A percentile compares a stretch with the other conserved stretches of the same genome.
These are phyloP conservation scores for Thalia dealbata DNA, from an alignment of 176 grass and related monocot genomes.

Conservation along the genomic window DNA sequence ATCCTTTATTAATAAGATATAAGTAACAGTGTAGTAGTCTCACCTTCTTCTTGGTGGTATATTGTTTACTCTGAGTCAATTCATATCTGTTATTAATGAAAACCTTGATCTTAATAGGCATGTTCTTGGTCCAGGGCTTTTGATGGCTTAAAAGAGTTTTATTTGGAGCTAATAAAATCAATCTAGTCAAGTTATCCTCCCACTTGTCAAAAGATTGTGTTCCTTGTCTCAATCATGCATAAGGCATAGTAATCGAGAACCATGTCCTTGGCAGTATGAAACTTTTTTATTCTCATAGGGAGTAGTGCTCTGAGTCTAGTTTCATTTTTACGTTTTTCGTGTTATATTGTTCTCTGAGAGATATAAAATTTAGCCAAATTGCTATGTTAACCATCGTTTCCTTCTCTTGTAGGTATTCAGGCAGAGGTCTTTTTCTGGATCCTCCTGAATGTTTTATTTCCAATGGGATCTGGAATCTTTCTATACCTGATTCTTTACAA, in stretches of 20 bases:
- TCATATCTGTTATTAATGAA: background rate
- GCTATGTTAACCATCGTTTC: background rate
- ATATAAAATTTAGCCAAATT: background rate
- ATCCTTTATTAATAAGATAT: background rate
- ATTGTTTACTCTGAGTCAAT: too few species aligned
- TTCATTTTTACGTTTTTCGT: background rate
- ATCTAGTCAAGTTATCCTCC: too few species aligned
- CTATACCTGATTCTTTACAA: slow-evolving; percentile 38
- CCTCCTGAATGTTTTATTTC: slow-evolving; percentile 58
- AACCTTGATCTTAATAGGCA: background rate
- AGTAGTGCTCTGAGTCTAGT: too few species aligned
- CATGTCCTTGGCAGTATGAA: background rate
- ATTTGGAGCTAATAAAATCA: too few species aligned
- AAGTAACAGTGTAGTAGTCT: background rate
- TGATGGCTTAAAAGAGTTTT: background rate
- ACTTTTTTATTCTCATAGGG: too few species aligned
- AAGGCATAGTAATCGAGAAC: background rate
- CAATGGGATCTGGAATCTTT: slow-evolving; percentile 51
- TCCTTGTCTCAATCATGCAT: background rate
- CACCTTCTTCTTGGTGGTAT: background rate
- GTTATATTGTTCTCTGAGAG: background rate
- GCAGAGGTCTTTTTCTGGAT: slow-evolving; percentile 76
- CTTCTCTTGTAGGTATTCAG: slow-evolving; percentile 55
- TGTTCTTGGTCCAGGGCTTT: background rate
- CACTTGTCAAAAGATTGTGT: too few species aligned